Conservation (phyloP, 2,329 filamentous ascomycete species). For the Monosporascus cannonballus region DNA sequence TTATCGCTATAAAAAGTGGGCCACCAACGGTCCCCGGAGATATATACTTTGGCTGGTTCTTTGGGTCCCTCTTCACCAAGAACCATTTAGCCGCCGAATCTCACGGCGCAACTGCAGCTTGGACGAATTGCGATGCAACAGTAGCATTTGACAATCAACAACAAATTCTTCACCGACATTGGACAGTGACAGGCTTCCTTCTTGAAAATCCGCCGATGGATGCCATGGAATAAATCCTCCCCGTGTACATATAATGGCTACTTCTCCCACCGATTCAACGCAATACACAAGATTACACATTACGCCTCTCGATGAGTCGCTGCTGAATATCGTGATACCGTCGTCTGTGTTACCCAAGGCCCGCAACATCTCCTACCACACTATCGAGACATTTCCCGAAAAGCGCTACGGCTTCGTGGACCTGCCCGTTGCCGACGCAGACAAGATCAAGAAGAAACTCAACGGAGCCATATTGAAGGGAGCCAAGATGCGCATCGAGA, state of each 20-base stretch:
- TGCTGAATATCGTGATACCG: conserved; percentile 68
- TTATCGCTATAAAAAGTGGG: neutral
- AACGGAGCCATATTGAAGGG: conserved; percentile 83
- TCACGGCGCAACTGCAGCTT: neutral
- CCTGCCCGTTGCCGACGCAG: conserved; percentile 71
- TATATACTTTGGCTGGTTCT: too few relatives aligned
- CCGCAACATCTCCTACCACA: conserved; percentile 82
- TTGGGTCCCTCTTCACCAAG: neutral
- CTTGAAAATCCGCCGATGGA: neutral
- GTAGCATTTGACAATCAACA: neutral
- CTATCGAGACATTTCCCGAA: conserved; percentile 81
- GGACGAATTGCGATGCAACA: neutral
- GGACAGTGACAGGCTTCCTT: neutral
- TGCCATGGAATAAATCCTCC: neutral
- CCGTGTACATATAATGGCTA: neutral
- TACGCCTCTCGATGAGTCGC: conserved; percentile 70
- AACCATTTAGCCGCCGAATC: neutral
- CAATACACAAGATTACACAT: conserved; percentile 69
- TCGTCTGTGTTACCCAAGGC: conserved; percentile 59
- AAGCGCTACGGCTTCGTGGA: conserved; percentile 87
- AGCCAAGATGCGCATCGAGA: conserved; percentile 76
- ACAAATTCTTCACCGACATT: neutral
- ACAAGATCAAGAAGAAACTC: conserved; percentile 87
- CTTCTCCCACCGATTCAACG: conserved; percentile 9
- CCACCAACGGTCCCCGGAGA: neutral